Base-by-base conservation (phyloP, 192 early-diverging fungal species). In the Glomus cerebriforme region DNA sequence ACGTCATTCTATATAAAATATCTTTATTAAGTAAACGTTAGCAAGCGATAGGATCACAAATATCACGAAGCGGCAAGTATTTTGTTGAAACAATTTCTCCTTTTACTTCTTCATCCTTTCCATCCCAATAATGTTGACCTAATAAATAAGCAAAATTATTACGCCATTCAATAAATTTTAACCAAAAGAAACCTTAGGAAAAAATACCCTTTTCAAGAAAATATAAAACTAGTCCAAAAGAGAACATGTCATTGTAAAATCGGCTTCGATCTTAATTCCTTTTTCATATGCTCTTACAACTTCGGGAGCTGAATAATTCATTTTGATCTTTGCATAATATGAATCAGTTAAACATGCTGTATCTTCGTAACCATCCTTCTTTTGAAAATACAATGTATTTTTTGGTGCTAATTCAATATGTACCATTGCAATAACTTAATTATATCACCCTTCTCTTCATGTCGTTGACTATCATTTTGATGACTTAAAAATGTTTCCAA, bases 341-440 rank as follows among this genome's bases (percentile, higher is more conserved):
- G 7, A 32, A 22, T 17, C 67, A 1, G 12, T 3, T 1, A n/a
- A 35, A 70, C 68, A 70, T 22, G 34, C 68, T 3, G 68, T 6
- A 70, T 43, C 22, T 70, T 70, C 68, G 0, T 10, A 13, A 12
- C 39, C 39, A 4, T 54, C 17, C 17, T 54, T 54, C 0, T 70
- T 24, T 12, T 70, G n/a, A 70, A 70, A 70, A 2, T 39, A 70
- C 68, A 70, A 43, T 70, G 43, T 70, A 22, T 37, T 43, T 70
- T 43, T 43, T 22, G 68, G 68, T 37, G 37, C 0, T 43, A 70
- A 70, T 3, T 1, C 24, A 3, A 0, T 10, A 10, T 70, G 68
- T 5, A 70, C 68, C 43, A 70, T 27, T 5, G 8, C 0, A 49
- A 17, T 17, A 13, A 27, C 12, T 63, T 63, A 7, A 24, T 26